phyloP scores from a whole-genome alignment of 805 yeast species.

The Candida ovalis region DNA sequence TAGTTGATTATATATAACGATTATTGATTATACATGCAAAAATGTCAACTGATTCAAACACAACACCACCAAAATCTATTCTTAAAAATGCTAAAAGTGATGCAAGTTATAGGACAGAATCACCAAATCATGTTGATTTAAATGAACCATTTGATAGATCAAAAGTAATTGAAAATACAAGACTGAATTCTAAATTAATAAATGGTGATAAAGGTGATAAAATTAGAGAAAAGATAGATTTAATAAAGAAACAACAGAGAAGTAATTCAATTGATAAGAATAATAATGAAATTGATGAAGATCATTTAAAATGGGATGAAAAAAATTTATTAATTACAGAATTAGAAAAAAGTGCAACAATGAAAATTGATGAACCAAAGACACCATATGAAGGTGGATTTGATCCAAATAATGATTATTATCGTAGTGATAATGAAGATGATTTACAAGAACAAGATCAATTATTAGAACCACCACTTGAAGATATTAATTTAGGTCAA shows the following conservation, averaged over 20 bases:
- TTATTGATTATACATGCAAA: too few relatives aligned
- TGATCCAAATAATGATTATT: constrained; percentile 77
- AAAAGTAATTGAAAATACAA: constrained; percentile 77
- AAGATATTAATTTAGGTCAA: constrained; percentile 14
- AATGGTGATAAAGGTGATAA: constrained; percentile 39
- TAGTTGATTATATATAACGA: too few relatives aligned
- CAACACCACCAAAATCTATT: background rate
- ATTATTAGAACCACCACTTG: constrained; percentile 35
- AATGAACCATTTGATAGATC: constrained; percentile 41
- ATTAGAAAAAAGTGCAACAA: constrained; percentile 65
- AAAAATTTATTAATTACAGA: constrained; percentile 70
- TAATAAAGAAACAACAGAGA: constrained; percentile 30
- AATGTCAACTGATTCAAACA: background rate
- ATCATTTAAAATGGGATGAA: constrained; percentile 80
- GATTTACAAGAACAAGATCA: constrained; percentile 31
- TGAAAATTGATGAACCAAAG: constrained; percentile 91
- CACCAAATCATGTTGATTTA: background rate
- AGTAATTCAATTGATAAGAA: constrained; percentile 21
- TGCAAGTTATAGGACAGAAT: background rate
- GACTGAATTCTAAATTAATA: constrained; percentile 55
- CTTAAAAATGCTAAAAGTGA: background rate
- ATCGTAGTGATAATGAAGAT: constrained; percentile 64
- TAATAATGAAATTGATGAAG: constrained; percentile 17
- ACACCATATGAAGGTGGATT: constrained; percentile 93
- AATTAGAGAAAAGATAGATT: constrained; percentile 43